phyloP scores from a whole-genome alignment of 306 rosid genomes.

The Urtica urens region DNA sequence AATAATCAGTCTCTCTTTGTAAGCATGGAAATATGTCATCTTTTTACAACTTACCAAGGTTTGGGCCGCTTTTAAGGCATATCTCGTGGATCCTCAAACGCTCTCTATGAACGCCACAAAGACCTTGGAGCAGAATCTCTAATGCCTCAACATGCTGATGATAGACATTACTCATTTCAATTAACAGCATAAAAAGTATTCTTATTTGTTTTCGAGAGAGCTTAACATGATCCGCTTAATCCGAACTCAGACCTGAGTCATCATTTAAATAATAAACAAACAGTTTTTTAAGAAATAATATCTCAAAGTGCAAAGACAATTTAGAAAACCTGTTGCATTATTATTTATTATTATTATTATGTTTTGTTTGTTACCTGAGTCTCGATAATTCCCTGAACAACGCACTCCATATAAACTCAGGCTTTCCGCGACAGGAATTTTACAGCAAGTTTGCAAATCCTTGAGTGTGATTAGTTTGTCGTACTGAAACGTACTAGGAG shows the following conservation, averaged over 20 bases:
- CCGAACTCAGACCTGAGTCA: too few species aligned
- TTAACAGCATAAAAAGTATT: not conserved
- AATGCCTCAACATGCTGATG: constrained; percentile 92
- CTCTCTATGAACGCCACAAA: constrained; percentile 82
- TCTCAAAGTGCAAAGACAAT: too few species aligned
- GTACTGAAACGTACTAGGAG: too few species aligned
- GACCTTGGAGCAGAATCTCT: constrained; percentile 94
- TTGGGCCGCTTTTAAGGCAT: constrained; percentile 77
- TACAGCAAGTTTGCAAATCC: too few species aligned
- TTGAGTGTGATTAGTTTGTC: too few species aligned
- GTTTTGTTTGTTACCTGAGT: constrained; percentile 41
- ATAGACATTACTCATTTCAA: not conserved
- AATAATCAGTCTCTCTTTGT: not conserved
- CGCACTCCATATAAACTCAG: constrained; percentile 62
- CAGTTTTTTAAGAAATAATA: not conserved
- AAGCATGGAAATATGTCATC: too few species aligned
- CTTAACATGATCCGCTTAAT: too few species aligned
- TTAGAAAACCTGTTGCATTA: too few species aligned
- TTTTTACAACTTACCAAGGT: constrained; percentile 40
- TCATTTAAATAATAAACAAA: not conserved
- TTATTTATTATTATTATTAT: not conserved
- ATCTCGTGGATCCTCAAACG: constrained; percentile 75
- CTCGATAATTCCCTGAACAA: constrained; percentile 88
- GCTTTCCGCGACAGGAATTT: too few species aligned
- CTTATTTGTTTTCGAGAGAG: too few species aligned